Percentiles rank a stretch among this genome's conserved stretches.
These are phyloP conservation scores for Metschnikowia aberdeeniae DNA, from an alignment of 805 yeast species.

Conservation along the genomic window DNA sequence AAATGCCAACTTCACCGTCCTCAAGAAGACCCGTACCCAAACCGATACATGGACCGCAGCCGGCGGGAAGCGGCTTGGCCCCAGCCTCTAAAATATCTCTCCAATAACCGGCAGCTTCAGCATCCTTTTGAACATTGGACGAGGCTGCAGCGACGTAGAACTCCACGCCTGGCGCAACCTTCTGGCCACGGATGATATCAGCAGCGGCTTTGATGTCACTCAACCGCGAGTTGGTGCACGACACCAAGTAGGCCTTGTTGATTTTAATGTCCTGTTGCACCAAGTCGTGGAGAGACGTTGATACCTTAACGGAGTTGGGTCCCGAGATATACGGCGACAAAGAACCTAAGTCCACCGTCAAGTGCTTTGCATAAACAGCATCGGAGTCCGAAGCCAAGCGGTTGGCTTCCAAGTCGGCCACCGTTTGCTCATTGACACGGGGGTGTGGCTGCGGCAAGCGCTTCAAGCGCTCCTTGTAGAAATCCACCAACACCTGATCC, in stretches of 20 bases:
- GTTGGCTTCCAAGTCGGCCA: conserved; percentile 48
- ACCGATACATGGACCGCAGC: conserved; percentile 99
- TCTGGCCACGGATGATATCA: conserved; percentile 71
- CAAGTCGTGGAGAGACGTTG: conserved; percentile 72
- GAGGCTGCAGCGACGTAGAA: conserved; percentile 98
- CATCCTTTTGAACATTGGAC: conserved; percentile 86
- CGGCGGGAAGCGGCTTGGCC: conserved; percentile 92
- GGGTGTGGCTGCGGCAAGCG: conserved; percentile 73
- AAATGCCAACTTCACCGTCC: conserved; percentile 96
- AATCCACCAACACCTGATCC: conserved; percentile 69
- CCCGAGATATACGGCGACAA: conserved; percentile 90
- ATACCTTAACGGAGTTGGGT: conserved; percentile 93
- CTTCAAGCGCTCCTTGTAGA: conserved; percentile 65
- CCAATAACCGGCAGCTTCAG: conserved; percentile 92
- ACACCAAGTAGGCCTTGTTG: conserved; percentile 94
- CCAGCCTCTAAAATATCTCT: conserved; percentile 85
- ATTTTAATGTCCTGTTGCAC: conserved; percentile 70
- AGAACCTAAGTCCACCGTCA: conserved; percentile 73
- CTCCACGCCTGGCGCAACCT: conserved; percentile 85
- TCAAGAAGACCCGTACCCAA: conserved; percentile 89
- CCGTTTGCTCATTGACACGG: conserved; percentile 63
- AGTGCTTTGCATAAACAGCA: conserved; percentile 84
- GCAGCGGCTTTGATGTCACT: conserved; percentile 96
- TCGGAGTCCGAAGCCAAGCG: conserved; percentile 58
- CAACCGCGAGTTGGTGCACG: conserved; percentile 93